Conservation (phyloP, 164 flowering plant species). For the Houttuynia cordata region DNA sequence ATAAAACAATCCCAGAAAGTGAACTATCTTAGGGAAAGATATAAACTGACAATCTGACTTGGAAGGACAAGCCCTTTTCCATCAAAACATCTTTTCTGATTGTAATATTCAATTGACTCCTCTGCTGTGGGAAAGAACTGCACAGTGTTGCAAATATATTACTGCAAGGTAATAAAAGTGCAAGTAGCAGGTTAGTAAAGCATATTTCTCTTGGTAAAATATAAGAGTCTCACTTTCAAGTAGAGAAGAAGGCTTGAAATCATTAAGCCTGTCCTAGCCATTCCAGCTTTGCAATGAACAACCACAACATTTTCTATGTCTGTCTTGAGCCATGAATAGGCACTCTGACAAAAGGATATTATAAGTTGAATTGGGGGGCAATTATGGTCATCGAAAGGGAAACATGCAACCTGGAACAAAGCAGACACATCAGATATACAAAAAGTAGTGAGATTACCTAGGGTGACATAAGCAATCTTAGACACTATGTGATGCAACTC, state of each 20-base stretch:
- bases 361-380: constrained; percentile 93
- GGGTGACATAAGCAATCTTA: background rate
- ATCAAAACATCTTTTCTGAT: constrained; percentile 95
- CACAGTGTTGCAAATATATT: constrained; percentile 8
- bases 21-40: background rate
- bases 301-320: constrained; percentile 98
- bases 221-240: constrained; percentile 49
- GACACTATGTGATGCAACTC: background rate
- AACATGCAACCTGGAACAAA: constrained; percentile 74
- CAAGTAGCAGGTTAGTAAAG: background rate
- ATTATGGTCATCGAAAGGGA: constrained; percentile 96
- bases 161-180: background rate
- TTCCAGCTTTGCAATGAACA: constrained; percentile 98
- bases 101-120: constrained; percentile 95
- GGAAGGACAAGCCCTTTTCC: constrained; percentile 94
- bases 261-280: constrained; percentile 98
- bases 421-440: background rate
- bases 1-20: background rate
- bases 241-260: constrained; percentile 90
- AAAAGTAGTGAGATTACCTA: background rate
- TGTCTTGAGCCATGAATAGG: constrained; percentile 93
- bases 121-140: constrained; percentile 99
- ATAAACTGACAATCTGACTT: constrained; percentile 86
- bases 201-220: background rate
- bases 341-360: constrained; percentile 86